Evolutionary conservation across 345 rosid species (phyloP).

Genomic region (Bretschneidera sinensis): DNA sequence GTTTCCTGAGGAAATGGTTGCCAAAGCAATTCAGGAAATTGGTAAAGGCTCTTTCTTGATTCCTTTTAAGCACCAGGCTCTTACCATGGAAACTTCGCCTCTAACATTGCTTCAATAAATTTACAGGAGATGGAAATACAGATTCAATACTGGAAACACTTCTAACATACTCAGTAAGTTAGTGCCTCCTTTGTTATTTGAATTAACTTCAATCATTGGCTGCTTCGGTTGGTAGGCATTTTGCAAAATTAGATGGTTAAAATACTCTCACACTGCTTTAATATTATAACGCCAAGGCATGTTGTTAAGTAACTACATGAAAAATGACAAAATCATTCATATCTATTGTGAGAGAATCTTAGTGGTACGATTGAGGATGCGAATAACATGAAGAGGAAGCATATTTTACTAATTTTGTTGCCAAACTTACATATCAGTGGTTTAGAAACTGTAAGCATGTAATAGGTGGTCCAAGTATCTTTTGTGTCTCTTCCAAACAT

Average conservation of each 20-base stretch:
- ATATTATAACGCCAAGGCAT: background rate
- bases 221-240: background rate
- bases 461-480: too few species aligned
- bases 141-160: constrained; percentile 56
- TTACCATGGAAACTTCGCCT: background rate
- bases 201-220: background rate
- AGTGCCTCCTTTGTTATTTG: background rate
- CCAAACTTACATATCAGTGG: too few species aligned
- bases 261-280: too few species aligned
- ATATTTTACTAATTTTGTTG: too few species aligned
- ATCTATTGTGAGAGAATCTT: background rate
- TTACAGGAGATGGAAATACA: constrained; percentile 52
- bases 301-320: too few species aligned
- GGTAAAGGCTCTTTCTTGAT: constrained; percentile 28
- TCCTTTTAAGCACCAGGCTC: background rate
- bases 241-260: too few species aligned
- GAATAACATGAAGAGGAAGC: too few species aligned
- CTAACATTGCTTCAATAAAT: constrained; percentile 3
- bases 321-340: background rate
- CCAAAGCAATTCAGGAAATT: constrained; percentile 42
- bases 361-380: background rate
- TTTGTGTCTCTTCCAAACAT: too few species aligned
- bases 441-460: too few species aligned
- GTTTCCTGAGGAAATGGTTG: constrained; percentile 40
- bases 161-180: constrained; percentile 46